Percentiles rank a stretch among this genome's conserved stretches.
Evolutionary conservation across 805 yeast genomes (phyloP).

Genomic region (Kazachstania africana): DNA sequence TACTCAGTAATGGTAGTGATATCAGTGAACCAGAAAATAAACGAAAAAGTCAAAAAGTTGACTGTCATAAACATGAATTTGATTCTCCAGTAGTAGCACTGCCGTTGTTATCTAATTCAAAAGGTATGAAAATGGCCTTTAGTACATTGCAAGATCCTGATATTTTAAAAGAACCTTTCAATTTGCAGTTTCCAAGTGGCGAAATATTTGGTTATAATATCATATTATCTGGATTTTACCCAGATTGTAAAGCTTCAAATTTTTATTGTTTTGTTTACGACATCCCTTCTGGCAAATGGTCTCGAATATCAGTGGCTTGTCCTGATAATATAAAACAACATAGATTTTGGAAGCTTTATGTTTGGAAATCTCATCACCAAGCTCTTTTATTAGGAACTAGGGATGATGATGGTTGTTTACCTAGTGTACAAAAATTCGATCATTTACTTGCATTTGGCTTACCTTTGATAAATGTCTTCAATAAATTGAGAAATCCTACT

Average conservation of each 20-base stretch:
- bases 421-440: slow-evolving; percentile 33
- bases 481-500: not conserved
- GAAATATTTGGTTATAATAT: slow-evolving; percentile 58
- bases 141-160: slow-evolving; percentile 11
- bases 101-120: slow-evolving; percentile 21
- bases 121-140: slow-evolving; percentile 23
- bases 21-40: not conserved
- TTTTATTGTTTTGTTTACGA: slow-evolving; percentile 23
- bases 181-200: slow-evolving; percentile 45
- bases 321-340: slow-evolving; percentile 42
- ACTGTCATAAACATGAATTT: slow-evolving; percentile 1
- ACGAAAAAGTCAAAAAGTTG: not conserved
- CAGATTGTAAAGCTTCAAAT: slow-evolving; percentile 26
- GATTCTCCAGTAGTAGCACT: slow-evolving; percentile 24
- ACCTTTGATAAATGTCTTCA: slow-evolving; percentile 28
- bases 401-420: slow-evolving; percentile 14
- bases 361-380: slow-evolving; percentile 71
- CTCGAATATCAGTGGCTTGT: slow-evolving; percentile 41
- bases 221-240: slow-evolving; percentile 48
- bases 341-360: slow-evolving; percentile 54
- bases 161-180: slow-evolving; percentile 13
- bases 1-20: slow-evolving; percentile 1
- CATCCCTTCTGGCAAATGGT: slow-evolving; percentile 39
- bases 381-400: slow-evolving; percentile 46
- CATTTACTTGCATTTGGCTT: slow-evolving; percentile 39